Conservation (phyloP, 2,329 filamentous ascomycete genomes). For the Sarocladiaceae sp. region DNA sequence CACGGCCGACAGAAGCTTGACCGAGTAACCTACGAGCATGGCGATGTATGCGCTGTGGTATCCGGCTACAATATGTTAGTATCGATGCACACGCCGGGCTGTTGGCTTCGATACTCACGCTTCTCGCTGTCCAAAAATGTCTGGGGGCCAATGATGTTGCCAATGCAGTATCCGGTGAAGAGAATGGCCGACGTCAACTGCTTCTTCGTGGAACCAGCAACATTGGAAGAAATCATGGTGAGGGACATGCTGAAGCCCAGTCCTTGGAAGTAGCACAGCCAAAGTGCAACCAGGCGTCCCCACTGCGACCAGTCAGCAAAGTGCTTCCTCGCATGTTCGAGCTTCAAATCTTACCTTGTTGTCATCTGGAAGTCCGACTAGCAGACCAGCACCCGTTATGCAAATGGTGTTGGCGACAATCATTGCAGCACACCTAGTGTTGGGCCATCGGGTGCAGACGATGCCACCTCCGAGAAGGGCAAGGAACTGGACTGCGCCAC, state of each 20-base stretch:
- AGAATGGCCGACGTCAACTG: slow-evolving; percentile 11
- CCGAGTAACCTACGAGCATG: slow-evolving; percentile 30
- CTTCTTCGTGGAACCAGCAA: slow-evolving; percentile 15
- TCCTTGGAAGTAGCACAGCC: slow-evolving; percentile 13
- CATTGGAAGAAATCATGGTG: slow-evolving; percentile 13
- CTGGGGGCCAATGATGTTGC: slow-evolving; percentile 14
- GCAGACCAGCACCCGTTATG: slow-evolving; percentile 11
- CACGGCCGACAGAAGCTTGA: slow-evolving; percentile 1
- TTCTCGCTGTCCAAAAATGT: slow-evolving; percentile 11
- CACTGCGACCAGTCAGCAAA: slow-evolving; percentile 10
- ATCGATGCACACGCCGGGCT: background rate
- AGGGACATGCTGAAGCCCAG: slow-evolving; percentile 13
- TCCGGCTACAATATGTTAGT: slow-evolving; percentile 2
- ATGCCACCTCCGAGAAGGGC: slow-evolving; percentile 11
- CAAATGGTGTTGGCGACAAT: slow-evolving; percentile 12
- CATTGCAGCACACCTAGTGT: slow-evolving; percentile 12
- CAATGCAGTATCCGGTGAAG: slow-evolving; percentile 11
- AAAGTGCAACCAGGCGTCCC: slow-evolving; percentile 12
- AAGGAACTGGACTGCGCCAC: slow-evolving; percentile 13
- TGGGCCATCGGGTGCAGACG: slow-evolving; percentile 13
- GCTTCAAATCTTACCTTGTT: slow-evolving; percentile 3
- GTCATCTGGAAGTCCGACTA: slow-evolving; percentile 9
- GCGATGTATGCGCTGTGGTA: slow-evolving; percentile 31
- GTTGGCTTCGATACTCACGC: background rate
- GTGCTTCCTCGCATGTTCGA: background rate